Evolutionary conservation across 331 rosid species (phyloP).

Genomic region (Pyrus hybrid): DNA sequence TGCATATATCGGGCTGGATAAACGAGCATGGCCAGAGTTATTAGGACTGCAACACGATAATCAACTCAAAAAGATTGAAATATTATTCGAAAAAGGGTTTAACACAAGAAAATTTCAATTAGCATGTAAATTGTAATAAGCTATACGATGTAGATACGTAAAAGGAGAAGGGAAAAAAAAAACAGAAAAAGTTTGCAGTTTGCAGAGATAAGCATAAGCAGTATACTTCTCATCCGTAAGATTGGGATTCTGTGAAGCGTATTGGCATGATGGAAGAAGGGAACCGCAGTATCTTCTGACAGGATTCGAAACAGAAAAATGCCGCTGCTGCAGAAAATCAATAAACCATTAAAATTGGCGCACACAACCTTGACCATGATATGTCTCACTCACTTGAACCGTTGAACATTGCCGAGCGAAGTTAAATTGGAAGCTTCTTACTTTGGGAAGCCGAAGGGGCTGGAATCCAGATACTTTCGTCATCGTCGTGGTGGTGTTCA

Average conservation of each 20-base stretch:
- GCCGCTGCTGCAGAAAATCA: not conserved
- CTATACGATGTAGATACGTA: not conserved
- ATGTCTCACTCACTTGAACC: too few species aligned
- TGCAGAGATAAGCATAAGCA: not conserved
- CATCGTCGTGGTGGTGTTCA: not conserved
- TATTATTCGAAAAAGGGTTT: too few species aligned
- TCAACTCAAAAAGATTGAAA: slow-evolving; percentile 9
- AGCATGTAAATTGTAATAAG: not conserved
- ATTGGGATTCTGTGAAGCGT: not conserved
- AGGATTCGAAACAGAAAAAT: not conserved
- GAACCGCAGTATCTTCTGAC: slow-evolving; percentile 10
- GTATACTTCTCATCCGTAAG: slow-evolving; percentile 16
- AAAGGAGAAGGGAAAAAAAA: not conserved
- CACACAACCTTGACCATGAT: too few species aligned
- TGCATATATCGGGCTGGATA: slow-evolving; percentile 29
- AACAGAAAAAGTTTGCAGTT: not conserved
- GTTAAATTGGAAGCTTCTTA: not conserved
- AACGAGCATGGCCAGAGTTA: slow-evolving; percentile 12
- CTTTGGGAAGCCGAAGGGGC: slow-evolving; percentile 7
- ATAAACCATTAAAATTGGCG: not conserved
- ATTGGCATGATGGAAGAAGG: not conserved
- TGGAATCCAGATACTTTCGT: slow-evolving; percentile 5
- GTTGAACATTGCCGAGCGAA: not conserved
- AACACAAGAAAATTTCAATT: too few species aligned
- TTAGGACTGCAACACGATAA: slow-evolving; percentile 11